Percentiles rank a stretch among this genome's conserved stretches.
Conservation (phyloP, 345 rosid species). For the Erodium maritimum region DNA sequence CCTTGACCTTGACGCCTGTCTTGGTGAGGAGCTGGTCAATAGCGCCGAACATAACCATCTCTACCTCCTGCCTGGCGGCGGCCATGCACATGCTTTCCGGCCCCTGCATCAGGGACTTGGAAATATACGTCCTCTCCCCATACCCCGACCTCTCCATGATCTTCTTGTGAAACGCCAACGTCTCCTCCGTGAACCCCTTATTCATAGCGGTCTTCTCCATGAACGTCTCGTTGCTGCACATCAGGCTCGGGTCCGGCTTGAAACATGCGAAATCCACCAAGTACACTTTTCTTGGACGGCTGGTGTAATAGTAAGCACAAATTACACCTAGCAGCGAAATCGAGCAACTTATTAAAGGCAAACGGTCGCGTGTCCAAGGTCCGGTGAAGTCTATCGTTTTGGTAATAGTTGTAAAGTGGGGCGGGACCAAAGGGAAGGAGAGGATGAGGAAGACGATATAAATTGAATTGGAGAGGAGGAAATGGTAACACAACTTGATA, state of each 20-base stretch:
- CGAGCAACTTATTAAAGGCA: too few relatives aligned
- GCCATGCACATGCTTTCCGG: conserved; percentile 50
- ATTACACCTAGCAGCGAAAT: too few relatives aligned
- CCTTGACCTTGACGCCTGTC: conserved; percentile 51
- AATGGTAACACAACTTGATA: conserved; percentile 75
- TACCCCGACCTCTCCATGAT: conserved; percentile 69
- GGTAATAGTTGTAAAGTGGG: conserved; percentile 38
- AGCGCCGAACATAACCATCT: conserved; percentile 54
- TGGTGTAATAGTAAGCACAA: conserved; percentile 41
- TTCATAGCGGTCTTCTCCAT: conserved; percentile 27
- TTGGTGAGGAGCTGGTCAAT: conserved; percentile 45
- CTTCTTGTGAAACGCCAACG: conserved; percentile 67
- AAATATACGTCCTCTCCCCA: conserved; percentile 66
- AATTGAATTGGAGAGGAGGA: conserved; percentile 53
- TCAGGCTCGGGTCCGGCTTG: conserved; percentile 29
- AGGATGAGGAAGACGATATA: conserved; percentile 38
- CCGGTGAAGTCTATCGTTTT: too few relatives aligned
- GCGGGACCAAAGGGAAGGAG: conserved; percentile 25
- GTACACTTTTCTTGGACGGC: conserved; percentile 57
- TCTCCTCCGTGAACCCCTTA: conserved; percentile 45
- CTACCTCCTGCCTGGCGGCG: conserved; percentile 59
- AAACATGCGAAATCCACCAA: conserved; percentile 64
- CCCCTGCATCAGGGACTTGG: conserved; percentile 47
- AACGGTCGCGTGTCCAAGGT: too few relatives aligned
- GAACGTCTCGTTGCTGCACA: conserved; percentile 34